Percentiles rank a stretch among this genome's conserved stretches.
These are phyloP conservation scores for Akanthomyces muscarius DNA, from an alignment of 2,329 filamentous ascomycete species.

Conservation along the genomic window DNA sequence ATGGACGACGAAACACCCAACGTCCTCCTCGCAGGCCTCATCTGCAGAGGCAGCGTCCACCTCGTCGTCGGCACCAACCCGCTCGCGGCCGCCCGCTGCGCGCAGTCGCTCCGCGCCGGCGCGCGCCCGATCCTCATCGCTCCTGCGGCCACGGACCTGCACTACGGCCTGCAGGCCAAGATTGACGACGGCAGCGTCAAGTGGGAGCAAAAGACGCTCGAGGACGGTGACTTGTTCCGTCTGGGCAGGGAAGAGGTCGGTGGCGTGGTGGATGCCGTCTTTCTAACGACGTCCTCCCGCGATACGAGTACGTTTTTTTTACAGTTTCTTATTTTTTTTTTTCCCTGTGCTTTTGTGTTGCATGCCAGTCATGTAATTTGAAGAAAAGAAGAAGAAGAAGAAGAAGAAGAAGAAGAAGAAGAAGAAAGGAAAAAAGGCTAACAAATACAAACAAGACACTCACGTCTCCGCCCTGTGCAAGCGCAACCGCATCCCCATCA, in stretches of 20 bases:
- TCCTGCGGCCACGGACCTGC: conserved; percentile 57
- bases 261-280: conserved; percentile 82
- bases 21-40: conserved; percentile 67
- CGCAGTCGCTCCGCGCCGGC: conserved; percentile 75
- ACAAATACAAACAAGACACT: conserved; percentile 24
- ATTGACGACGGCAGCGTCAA: conserved; percentile 63
- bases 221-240: conserved; percentile 65
- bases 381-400: too few relatives aligned
- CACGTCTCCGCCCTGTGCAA: conserved; percentile 73
- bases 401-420: too few relatives aligned
- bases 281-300: conserved; percentile 64
- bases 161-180: conserved; percentile 56
- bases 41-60: conserved; percentile 69
- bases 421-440: not conserved
- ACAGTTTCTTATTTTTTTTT: not conserved
- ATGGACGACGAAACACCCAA: conserved; percentile 21
- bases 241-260: conserved; percentile 79
- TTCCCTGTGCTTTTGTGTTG: not conserved
- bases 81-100: conserved; percentile 78
- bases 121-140: conserved; percentile 77
- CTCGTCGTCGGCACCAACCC: conserved; percentile 83
- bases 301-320: conserved; percentile 33
- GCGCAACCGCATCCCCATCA: conserved; percentile 81
- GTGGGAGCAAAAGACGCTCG: conserved; percentile 64
- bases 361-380: too few relatives aligned